These are phyloP conservation scores for Malus domestica DNA, from an alignment of 306 rosid species.

Conservation along the genomic window DNA sequence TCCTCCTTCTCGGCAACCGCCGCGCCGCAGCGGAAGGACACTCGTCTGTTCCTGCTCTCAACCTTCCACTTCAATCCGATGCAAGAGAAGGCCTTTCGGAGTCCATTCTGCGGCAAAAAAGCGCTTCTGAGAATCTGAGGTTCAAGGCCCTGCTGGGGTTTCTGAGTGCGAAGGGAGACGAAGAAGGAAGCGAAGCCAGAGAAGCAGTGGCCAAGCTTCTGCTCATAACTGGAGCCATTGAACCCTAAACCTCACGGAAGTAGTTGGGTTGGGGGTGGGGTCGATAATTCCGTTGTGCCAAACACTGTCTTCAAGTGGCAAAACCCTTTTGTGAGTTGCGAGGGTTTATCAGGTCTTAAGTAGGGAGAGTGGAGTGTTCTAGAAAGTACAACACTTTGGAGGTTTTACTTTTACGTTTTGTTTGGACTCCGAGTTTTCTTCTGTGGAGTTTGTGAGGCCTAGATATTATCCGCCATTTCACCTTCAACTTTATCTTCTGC, in stretches of 20 bases:
- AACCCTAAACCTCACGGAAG: not conserved
- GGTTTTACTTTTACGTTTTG: not conserved
- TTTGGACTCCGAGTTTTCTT: conserved; percentile 29
- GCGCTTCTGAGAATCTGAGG: conserved; percentile 25
- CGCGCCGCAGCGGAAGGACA: conserved; percentile 67
- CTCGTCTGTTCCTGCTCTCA: conserved; percentile 28
- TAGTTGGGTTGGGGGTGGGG: not conserved
- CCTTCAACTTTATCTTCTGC: conserved; percentile 19
- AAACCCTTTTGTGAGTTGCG: conserved; percentile 25
- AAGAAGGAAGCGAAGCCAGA: conserved; percentile 56
- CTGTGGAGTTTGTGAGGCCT: conserved; percentile 24
- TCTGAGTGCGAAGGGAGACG: conserved; percentile 36
- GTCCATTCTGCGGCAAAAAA: conserved; percentile 48
- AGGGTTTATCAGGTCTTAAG: conserved; percentile 29
- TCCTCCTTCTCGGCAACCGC: conserved; percentile 84
- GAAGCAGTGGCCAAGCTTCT: conserved; percentile 58
- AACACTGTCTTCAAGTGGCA: not conserved
- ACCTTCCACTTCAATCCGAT: conserved; percentile 51
- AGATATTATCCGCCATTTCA: conserved; percentile 34
- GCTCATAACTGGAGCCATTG: conserved; percentile 77
- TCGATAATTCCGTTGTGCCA: not conserved
- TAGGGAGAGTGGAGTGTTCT: conserved; percentile 32
- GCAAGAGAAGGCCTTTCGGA: conserved; percentile 27
- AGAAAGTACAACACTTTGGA: conserved; percentile 12
- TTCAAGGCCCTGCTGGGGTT: conserved; percentile 24